These are phyloP conservation scores for Hibiscus syriacus DNA, from an alignment of 345 rosid genomes.

Conservation along the genomic window DNA sequence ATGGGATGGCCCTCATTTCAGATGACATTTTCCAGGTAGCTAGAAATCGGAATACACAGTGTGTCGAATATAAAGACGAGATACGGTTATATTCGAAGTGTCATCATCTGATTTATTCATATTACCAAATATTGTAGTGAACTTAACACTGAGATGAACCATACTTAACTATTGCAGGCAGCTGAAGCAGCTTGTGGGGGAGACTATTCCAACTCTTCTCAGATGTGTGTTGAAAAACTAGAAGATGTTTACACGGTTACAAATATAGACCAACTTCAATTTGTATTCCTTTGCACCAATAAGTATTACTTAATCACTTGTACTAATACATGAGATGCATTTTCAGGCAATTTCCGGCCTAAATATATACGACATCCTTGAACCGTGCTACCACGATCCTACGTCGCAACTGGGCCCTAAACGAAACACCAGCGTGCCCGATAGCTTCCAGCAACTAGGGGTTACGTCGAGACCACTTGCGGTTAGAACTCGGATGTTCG, in stretches of 20 bases:
- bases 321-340: neutral
- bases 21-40: constrained; percentile 30
- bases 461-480: constrained; percentile 23
- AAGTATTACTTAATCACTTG: no score
- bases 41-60: no score
- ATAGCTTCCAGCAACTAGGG: constrained; percentile 33
- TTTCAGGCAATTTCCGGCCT: constrained; percentile 26
- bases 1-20: constrained; percentile 47
- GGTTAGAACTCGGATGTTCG: constrained; percentile 35
- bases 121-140: no score
- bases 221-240: constrained; percentile 12
- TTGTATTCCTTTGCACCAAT: neutral
- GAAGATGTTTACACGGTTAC: constrained; percentile 25
- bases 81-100: no score
- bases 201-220: constrained; percentile 10
- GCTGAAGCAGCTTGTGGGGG: constrained; percentile 26
- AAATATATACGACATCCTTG: constrained; percentile 41
- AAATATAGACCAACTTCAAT: neutral
- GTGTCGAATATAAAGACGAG: no score
- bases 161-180: constrained; percentile 19
- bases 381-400: constrained; percentile 38
- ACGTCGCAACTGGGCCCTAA: neutral
- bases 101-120: no score
- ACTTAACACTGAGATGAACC: no score
- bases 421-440: constrained; percentile 22